These are phyloP conservation scores for Colletotrichum costaricense DNA, from an alignment of 2,329 filamentous ascomycete genomes.

Conservation along the genomic window DNA sequence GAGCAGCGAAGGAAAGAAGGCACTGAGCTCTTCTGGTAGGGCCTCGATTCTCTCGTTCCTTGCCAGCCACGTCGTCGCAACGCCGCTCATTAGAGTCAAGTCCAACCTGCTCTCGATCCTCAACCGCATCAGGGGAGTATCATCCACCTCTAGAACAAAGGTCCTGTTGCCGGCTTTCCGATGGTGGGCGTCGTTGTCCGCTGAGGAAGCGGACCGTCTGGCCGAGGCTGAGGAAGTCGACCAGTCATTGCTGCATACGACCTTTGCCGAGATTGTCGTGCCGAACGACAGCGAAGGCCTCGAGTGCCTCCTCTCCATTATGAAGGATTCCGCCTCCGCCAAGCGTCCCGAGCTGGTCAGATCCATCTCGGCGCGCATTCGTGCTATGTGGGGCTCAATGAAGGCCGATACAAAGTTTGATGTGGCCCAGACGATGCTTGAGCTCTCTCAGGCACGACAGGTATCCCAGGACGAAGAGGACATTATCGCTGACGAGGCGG, in stretches of 20 bases:
- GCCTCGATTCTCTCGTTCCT: slow-evolving; percentile 77
- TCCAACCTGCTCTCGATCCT: slow-evolving; percentile 77
- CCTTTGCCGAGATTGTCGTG: slow-evolving; percentile 63
- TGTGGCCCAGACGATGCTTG: slow-evolving; percentile 72
- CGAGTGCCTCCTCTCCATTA: slow-evolving; percentile 61
- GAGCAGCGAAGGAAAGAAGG: slow-evolving; percentile 59
- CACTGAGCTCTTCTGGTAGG: slow-evolving; percentile 70
- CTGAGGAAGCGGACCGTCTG: slow-evolving; percentile 60
- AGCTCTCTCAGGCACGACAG: slow-evolving; percentile 67
- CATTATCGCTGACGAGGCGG: slow-evolving; percentile 67
- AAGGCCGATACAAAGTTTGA: slow-evolving; percentile 71
- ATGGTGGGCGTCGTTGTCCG: slow-evolving; percentile 71
- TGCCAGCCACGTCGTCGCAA: slow-evolving; percentile 75
- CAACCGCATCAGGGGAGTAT: slow-evolving; percentile 78
- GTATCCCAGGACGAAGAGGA: slow-evolving; percentile 45
- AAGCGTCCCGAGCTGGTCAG: slow-evolving; percentile 66
- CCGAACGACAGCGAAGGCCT: slow-evolving; percentile 65
- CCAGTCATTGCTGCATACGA: slow-evolving; percentile 52
- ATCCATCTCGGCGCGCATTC: slow-evolving; percentile 76
- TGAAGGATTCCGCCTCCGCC: slow-evolving; percentile 53
- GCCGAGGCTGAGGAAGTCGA: slow-evolving; percentile 54
- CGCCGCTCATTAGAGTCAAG: slow-evolving; percentile 78
- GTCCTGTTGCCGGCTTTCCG: slow-evolving; percentile 80
- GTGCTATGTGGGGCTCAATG: slow-evolving; percentile 78
- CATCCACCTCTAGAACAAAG: slow-evolving; percentile 75